These are phyloP conservation scores for Glycine soja DNA, from an alignment of 306 rosid species.

Conservation along the genomic window DNA sequence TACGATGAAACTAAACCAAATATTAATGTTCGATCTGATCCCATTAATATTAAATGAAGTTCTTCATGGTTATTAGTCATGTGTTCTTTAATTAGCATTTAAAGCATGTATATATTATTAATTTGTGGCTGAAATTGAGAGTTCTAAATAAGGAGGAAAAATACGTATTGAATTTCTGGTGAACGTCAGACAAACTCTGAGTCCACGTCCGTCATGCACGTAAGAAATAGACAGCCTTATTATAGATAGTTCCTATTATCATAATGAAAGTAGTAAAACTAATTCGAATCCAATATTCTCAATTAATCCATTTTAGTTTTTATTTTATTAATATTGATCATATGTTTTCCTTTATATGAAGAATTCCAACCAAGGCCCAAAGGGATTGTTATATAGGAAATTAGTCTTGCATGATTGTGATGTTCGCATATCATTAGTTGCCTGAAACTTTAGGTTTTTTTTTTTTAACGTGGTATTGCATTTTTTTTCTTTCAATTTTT, in stretches of 20 bases:
- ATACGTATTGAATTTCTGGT: not conserved
- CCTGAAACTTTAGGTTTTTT: not conserved
- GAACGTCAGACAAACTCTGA: not conserved
- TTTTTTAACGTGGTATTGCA: not conserved
- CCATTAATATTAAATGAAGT: not conserved
- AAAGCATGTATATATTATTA: not conserved
- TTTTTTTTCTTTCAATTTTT: not conserved
- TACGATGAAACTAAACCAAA: not conserved
- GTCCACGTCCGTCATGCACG: no score
- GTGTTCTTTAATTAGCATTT: not conserved
- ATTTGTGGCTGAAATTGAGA: not conserved
- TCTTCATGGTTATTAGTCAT: not conserved
- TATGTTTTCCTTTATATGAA: not conserved
- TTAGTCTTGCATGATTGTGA: slow-evolving; percentile 9
- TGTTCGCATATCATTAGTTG: not conserved
- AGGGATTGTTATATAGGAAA: not conserved
- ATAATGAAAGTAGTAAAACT: not conserved
- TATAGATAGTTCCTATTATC: not conserved
- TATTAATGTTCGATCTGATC: not conserved
- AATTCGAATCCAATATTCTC: not conserved
- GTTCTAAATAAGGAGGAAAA: not conserved
- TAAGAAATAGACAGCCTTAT: no score
- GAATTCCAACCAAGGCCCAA: not conserved
- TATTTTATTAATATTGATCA: not conserved
- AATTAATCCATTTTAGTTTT: not conserved